Percentiles rank a stretch among this genome's conserved stretches.
These are phyloP conservation scores for Mycena albidolilacea DNA, from an alignment of 768 basidiomycete genomes.

Conservation along the genomic window DNA sequence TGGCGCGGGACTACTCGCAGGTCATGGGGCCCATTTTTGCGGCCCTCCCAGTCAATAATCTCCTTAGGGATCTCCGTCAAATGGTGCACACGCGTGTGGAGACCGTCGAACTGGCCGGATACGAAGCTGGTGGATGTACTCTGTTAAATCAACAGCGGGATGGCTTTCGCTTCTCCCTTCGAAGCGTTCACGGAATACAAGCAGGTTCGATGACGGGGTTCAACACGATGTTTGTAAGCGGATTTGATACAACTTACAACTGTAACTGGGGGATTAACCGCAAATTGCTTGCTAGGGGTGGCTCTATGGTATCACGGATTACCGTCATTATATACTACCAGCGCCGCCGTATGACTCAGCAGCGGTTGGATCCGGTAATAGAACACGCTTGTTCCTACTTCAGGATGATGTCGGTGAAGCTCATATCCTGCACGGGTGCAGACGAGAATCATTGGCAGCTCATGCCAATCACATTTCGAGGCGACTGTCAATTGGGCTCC, in stretches of 20 bases:
- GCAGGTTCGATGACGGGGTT: too few species aligned
- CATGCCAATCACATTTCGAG: not conserved
- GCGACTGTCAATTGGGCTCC: not conserved
- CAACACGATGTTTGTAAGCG: too few species aligned
- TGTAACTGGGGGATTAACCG: too few species aligned
- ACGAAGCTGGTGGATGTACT: not conserved
- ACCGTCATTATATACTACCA: too few species aligned
- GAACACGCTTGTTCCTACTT: conserved; percentile 11
- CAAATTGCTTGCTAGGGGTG: not conserved
- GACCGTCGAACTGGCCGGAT: not conserved
- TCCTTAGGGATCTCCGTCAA: not conserved
- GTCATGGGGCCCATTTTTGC: not conserved
- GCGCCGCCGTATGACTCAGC: too few species aligned
- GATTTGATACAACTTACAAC: too few species aligned
- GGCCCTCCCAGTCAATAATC: not conserved
- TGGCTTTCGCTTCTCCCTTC: not conserved
- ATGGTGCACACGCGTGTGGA: too few species aligned
- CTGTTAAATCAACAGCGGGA: conserved; percentile 9
- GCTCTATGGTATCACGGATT: conserved; percentile 5
- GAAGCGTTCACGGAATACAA: too few species aligned
- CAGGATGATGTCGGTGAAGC: too few species aligned
- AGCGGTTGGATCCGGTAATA: not conserved
- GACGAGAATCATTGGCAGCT: conserved; percentile 7
- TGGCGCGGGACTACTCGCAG: too few species aligned
- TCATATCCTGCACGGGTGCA: too few species aligned